Base-by-base conservation (phyloP, 2,329 filamentous ascomycete genomes). In the Clonostachys chloroleuca region DNA sequence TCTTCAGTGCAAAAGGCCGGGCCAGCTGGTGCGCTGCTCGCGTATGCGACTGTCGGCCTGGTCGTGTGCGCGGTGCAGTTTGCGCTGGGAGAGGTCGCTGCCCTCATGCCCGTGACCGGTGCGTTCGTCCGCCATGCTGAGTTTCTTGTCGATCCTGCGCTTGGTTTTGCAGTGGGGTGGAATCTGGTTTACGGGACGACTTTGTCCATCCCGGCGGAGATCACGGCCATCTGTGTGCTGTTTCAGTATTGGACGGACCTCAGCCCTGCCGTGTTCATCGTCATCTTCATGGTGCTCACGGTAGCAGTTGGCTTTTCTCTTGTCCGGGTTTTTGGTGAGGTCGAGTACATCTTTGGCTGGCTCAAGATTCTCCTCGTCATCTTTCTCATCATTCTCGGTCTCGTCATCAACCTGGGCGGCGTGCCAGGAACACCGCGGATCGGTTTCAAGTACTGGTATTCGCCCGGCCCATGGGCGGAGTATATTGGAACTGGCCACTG, bases 361-460 rank as follows among this genome's bases (percentile, higher is more conserved):
- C 64, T 82, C 51, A 81, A 84, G 57, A 77, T 86, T 48, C 63
- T 79, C 4, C 69, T 87, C 16, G 79, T 87, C 42, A 61, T 86
- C 49, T 78, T 79, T 46, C 68, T 87, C 49, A 80, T 83, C 54
- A 72, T 84, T 45, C 76, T 84, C 53, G 78, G 79, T 13, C 64
- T 86, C 30, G 70, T 85, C 47, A 80, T 86, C 54, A 78, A 83
- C 55, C 71, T 84, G 2, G 83, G 83, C 33, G 83, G 81, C 42
- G 72, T 81, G 2, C 75, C 81, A 0, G 78, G 79, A 5, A 75
- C 74, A 0, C 71, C 77, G 16, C 69, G 77, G 5, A 73, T 83
- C 45, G 86, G 86, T 2, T 89, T 89, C 61, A 65, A 72, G 39
- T 88, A 87, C 63, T 91, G 86, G 87, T 77, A 70, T 46, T 64